These are phyloP conservation scores for Lophiotrema nucula DNA, from an alignment of 495 filamentous ascomycete species.

Conservation along the genomic window DNA sequence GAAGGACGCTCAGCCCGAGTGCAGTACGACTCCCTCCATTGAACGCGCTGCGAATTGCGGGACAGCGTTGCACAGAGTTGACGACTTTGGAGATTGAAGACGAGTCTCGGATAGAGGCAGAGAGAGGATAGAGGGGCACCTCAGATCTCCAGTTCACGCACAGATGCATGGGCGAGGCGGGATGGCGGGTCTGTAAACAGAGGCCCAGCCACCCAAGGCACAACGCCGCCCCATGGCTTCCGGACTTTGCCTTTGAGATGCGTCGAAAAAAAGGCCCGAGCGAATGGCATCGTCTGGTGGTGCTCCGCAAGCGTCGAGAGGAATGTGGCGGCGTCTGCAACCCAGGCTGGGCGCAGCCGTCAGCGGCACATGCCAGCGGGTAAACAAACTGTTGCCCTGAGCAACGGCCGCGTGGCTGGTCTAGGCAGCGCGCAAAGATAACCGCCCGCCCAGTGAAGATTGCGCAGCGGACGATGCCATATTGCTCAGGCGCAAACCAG, in stretches of 20 bases:
- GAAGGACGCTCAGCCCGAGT: constrained; percentile 14
- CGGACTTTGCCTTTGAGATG: neutral
- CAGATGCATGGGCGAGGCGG: constrained; percentile 4
- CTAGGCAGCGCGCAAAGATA: no score
- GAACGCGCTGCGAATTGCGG: constrained; percentile 10
- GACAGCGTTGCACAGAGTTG: constrained; percentile 14
- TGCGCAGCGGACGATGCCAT: no score
- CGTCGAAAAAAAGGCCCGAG: no score
- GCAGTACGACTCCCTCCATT: constrained; percentile 14
- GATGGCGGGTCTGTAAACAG: constrained; percentile 27
- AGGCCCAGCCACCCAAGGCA: constrained; percentile 29
- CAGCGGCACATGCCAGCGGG: neutral
- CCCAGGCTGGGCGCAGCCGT: neutral
- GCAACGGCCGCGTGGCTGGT: neutral
- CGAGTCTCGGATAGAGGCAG: neutral
- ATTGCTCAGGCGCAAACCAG: no score
- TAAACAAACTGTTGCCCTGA: constrained; percentile 17
- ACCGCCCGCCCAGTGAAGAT: no score
- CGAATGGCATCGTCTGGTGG: constrained; percentile 4
- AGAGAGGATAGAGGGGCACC: constrained; percentile 9
- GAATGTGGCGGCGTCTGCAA: constrained; percentile 10
- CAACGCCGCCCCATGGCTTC: constrained; percentile 4
- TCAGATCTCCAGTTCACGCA: constrained; percentile 27
- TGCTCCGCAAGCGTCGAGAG: neutral
- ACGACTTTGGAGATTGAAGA: neutral